Conservation (phyloP, 306 rosid genomes). For the Ceratonia siliqua region DNA sequence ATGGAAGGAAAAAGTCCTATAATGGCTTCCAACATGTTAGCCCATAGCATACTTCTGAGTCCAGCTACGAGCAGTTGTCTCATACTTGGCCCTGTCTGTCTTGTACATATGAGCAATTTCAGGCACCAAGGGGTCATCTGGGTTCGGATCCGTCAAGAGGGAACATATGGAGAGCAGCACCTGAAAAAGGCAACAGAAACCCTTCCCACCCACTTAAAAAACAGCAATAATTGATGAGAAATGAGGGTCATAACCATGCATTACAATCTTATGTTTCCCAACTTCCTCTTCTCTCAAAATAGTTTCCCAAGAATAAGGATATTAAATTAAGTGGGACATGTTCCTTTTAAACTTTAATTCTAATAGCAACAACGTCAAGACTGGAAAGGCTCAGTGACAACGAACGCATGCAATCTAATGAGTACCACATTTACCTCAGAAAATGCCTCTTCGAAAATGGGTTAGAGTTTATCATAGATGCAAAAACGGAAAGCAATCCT, state of each 20-base stretch:
- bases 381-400: background rate
- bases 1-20: conserved; percentile 37
- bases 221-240: conserved; percentile 36
- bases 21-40: conserved; percentile 41
- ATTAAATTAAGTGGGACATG: conserved; percentile 5
- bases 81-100: conserved; percentile 80
- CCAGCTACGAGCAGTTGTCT: conserved; percentile 92
- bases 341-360: conserved; percentile 31
- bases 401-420: background rate
- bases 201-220: conserved; percentile 68
- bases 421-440: background rate
- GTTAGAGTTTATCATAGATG: conserved; percentile 57
- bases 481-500: conserved; percentile 59
- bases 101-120: conserved; percentile 85
- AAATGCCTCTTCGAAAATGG: conserved; percentile 10
- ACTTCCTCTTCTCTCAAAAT: background rate
- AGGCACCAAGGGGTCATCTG: conserved; percentile 83
- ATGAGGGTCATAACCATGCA: conserved; percentile 31
- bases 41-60: conserved; percentile 95
- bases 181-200: conserved; percentile 61
- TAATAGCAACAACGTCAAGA: background rate
- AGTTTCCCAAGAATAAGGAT: background rate
- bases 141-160: conserved; percentile 86
- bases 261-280: conserved; percentile 30
- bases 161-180: conserved; percentile 85